These are phyloP conservation scores for Leishmania tropica DNA, from an alignment of 208 protist genomes.

Conservation along the genomic window DNA sequence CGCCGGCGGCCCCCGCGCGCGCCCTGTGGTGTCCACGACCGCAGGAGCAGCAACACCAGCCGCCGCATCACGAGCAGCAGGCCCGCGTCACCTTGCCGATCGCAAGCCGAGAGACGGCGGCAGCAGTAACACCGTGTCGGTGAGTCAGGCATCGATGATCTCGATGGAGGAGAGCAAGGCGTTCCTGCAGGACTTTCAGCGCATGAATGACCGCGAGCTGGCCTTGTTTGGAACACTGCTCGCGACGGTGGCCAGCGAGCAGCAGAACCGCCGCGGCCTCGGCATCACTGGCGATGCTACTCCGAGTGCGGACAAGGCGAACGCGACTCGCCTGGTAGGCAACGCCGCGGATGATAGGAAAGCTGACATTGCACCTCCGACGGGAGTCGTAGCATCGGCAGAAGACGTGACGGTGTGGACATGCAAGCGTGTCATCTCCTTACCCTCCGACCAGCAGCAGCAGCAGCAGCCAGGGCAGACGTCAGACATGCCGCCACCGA, in stretches of 20 bases:
- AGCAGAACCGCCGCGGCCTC: constrained; percentile 6
- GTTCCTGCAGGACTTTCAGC: constrained; percentile 29
- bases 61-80: neutral
- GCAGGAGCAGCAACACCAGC: neutral
- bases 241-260: constrained; percentile 21
- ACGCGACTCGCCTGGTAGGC: neutral
- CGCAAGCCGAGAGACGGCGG: neutral
- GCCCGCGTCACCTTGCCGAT: neutral
- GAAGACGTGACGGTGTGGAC: constrained; percentile 26
- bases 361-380: neutral
- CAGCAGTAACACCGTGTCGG: constrained; percentile 9
- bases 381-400: constrained; percentile 4
- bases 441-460: neutral
- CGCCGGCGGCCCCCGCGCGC: neutral
- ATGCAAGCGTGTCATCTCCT: constrained; percentile 12
- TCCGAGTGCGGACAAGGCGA: neutral
- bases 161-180: constrained; percentile 28
- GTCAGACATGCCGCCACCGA: neutral
- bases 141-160: constrained; percentile 25
- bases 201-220: constrained; percentile 30
- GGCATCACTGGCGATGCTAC: neutral
- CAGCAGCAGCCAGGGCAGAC: neutral
- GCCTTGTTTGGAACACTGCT: constrained; percentile 29
- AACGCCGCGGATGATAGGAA: neutral
- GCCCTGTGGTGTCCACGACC: constrained; percentile 1